Percentiles rank a stretch among this genome's conserved stretches.
Evolutionary conservation across 148 eudicot species (phyloP).

Genomic region (Rhododendron kiyosumense): DNA sequence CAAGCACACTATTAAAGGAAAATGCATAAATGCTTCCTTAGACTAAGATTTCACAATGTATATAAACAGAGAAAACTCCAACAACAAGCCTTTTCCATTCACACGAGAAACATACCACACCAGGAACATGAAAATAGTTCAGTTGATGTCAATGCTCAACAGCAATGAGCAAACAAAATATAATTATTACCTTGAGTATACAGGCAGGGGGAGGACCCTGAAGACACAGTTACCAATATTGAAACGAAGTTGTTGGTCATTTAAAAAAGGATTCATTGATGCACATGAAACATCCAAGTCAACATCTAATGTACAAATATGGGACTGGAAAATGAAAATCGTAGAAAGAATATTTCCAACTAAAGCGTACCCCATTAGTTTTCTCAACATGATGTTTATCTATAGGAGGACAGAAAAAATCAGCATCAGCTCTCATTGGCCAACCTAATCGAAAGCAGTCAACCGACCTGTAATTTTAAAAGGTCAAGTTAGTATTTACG

Average conservation of each 20-base stretch:
- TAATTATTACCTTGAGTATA: not conserved
- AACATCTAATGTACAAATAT: not conserved
- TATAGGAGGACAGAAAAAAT: slow-evolving; percentile 59
- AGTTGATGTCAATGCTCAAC: not conserved
- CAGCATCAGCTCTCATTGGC: slow-evolving; percentile 98
- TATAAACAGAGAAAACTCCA: not conserved
- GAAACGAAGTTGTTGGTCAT: not conserved
- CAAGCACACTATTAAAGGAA: not conserved
- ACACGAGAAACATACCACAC: not conserved
- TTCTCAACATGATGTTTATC: slow-evolving; percentile 34
- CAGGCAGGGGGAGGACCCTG: not conserved
- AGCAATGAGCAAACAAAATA: not conserved
- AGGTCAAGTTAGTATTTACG: not conserved
- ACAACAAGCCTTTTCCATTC: not conserved
- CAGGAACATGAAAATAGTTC: not conserved
- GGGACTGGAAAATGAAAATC: not conserved
- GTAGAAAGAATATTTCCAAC: not conserved
- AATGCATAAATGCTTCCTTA: not conserved
- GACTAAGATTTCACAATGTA: not conserved
- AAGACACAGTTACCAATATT: not conserved
- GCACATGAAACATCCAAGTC: not conserved
- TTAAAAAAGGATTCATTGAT: not conserved
- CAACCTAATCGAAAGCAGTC: slow-evolving; percentile 95
- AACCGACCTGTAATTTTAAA: slow-evolving; percentile 57
- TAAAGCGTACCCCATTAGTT: slow-evolving; percentile 45